These are phyloP conservation scores for Eutrema japonicum DNA, from an alignment of 345 rosid genomes.

Conservation along the genomic window DNA sequence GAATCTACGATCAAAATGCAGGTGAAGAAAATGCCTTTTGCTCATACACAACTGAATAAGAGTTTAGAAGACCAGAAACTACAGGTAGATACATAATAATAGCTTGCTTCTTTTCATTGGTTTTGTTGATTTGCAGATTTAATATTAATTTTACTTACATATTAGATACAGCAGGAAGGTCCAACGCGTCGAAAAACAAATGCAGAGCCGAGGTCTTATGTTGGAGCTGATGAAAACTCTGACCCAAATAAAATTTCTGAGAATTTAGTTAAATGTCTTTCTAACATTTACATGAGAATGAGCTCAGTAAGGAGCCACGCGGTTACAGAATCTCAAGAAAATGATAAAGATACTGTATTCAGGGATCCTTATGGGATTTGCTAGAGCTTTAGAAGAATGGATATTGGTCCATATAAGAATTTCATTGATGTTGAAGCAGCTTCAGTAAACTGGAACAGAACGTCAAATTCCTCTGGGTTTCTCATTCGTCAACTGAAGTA, in stretches of 20 bases:
- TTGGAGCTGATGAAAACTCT: constrained; percentile 36
- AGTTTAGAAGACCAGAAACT: constrained; percentile 49
- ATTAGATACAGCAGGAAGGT: constrained; percentile 49
- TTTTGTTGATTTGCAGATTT: not conserved
- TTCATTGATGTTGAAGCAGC: constrained; percentile 56
- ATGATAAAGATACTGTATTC: constrained; percentile 29
- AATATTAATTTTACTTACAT: not conserved
- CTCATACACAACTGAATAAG: constrained; percentile 49
- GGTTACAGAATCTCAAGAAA: constrained; percentile 44
- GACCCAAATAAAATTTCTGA: constrained; percentile 73
- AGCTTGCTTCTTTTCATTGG: not conserved
- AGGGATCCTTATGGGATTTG: constrained; percentile 59
- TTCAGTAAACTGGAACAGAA: constrained; percentile 55
- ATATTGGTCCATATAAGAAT: constrained; percentile 69
- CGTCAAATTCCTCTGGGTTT: constrained; percentile 53
- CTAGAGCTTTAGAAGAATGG: constrained; percentile 57
- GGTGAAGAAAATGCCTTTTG: constrained; percentile 43
- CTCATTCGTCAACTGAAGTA: constrained; percentile 72
- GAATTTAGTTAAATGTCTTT: constrained; percentile 67
- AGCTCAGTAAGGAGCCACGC: constrained; percentile 50
- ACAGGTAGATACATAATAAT: constrained; percentile 42
- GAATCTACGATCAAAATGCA: constrained; percentile 47
- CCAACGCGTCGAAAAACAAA: constrained; percentile 44
- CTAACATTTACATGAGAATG: constrained; percentile 64
- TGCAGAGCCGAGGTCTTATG: constrained; percentile 47